phyloP scores from a whole-genome alignment of 352 stramenopile species.

The Phytopythium ostracodes region DNA sequence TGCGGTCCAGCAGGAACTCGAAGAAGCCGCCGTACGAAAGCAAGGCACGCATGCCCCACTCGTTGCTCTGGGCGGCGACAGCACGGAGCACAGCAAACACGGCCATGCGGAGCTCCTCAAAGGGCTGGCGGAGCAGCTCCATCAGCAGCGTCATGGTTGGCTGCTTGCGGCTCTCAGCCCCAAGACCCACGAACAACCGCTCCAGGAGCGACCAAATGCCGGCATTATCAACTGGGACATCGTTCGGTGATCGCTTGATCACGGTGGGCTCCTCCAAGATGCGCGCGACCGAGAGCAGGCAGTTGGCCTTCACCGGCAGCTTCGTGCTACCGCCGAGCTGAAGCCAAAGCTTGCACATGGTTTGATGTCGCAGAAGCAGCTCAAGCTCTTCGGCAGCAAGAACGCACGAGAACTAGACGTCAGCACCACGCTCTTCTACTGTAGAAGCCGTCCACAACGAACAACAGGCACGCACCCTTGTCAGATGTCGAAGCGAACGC shows the following conservation, averaged over 20 bases:
- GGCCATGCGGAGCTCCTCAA: conserved; percentile 73
- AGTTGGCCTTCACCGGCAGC: conserved; percentile 73
- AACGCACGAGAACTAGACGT: too few species aligned
- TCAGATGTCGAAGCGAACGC: conserved; percentile 76
- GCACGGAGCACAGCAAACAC: conserved; percentile 77
- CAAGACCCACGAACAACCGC: conserved; percentile 60
- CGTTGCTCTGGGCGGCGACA: conserved; percentile 73
- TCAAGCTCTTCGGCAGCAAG: conserved; percentile 64
- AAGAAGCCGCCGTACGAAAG: conserved; percentile 79
- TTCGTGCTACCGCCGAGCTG: conserved; percentile 53
- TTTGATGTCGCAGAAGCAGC: conserved; percentile 66
- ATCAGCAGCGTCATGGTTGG: conserved; percentile 68
- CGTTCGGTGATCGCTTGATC: conserved; percentile 24
- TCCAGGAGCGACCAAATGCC: conserved; percentile 64
- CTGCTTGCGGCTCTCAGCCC: conserved; percentile 42
- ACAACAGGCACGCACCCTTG: conserved; percentile 26
- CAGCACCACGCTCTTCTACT: neutral
- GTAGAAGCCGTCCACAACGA: neutral
- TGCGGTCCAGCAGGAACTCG: conserved; percentile 79
- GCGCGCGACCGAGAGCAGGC: conserved; percentile 57
- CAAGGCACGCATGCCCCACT: conserved; percentile 64
- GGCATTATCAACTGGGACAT: conserved; percentile 50
- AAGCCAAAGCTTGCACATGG: conserved; percentile 57
- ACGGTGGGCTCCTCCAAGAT: conserved; percentile 51
- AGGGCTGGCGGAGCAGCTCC: conserved; percentile 75